Conservation (phyloP, 495 filamentous ascomycete species). For the Neurospora sublineolata region DNA sequence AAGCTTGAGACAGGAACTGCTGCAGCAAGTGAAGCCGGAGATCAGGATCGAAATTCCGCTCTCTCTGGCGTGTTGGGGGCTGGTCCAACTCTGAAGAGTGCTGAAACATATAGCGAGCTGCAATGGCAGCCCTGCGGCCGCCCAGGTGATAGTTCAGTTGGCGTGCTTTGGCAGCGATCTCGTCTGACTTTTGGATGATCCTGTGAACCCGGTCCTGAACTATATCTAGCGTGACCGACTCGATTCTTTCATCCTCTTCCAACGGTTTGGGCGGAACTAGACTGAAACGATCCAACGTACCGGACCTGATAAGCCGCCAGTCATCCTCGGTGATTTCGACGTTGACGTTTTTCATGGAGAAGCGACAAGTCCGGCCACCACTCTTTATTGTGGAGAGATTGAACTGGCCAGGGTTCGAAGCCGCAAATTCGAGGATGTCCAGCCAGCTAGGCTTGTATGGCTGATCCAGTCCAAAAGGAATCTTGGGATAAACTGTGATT, state of each 20-base stretch:
- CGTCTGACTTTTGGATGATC: slow-evolving; percentile 67
- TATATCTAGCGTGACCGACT: slow-evolving; percentile 73
- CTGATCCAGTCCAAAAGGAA: slow-evolving; percentile 42
- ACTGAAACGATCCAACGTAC: slow-evolving; percentile 72
- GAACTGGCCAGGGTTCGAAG: slow-evolving; percentile 70
- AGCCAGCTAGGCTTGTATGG: slow-evolving; percentile 53
- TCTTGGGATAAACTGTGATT: slow-evolving; percentile 47
- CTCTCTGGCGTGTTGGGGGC: neutral
- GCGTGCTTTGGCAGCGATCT: slow-evolving; percentile 65
- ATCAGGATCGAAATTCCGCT: slow-evolving; percentile 22
- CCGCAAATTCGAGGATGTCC: slow-evolving; percentile 76
- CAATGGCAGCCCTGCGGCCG: slow-evolving; percentile 59
- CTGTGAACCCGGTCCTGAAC: slow-evolving; percentile 62
- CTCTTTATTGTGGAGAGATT: slow-evolving; percentile 56
- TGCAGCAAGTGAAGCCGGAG: slow-evolving; percentile 31
- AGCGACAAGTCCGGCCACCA: slow-evolving; percentile 56
- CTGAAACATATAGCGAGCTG: slow-evolving; percentile 12
- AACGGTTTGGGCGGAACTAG: slow-evolving; percentile 60
- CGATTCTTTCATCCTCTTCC: slow-evolving; percentile 75
- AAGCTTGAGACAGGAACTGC: slow-evolving; percentile 25
- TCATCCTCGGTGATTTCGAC: slow-evolving; percentile 85
- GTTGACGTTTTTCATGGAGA: slow-evolving; percentile 66
- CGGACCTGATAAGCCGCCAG: slow-evolving; percentile 67
- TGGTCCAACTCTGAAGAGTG: neutral
- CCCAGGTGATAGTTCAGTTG: slow-evolving; percentile 75